phyloP scores from a whole-genome alignment of 148 eudicot genomes.

The Vaccinium myrtillus region DNA sequence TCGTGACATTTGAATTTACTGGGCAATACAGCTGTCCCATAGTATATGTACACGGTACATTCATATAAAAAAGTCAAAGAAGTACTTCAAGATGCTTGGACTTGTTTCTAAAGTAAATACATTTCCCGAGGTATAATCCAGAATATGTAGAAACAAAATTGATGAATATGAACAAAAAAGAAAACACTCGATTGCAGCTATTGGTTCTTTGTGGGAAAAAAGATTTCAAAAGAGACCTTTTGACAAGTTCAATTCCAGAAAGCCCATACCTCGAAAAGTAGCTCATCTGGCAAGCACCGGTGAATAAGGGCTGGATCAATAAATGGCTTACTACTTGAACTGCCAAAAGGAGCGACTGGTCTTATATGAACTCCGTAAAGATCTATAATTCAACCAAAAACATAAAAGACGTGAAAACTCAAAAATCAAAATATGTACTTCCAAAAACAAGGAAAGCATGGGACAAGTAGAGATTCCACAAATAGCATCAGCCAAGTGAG shows the following conservation, averaged over 20 bases:
- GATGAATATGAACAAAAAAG: background rate
- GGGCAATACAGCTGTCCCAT: background rate
- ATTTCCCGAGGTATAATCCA: background rate
- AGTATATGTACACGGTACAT: background rate
- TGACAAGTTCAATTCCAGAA: background rate
- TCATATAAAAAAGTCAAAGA: background rate
- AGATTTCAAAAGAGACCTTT: background rate
- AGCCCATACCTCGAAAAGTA: slow-evolving; percentile 76
- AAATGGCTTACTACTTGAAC: slow-evolving; percentile 51
- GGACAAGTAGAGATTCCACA: background rate
- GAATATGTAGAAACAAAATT: background rate
- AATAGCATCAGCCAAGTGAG: background rate
- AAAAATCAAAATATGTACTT: background rate
- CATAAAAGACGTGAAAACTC: slow-evolving; percentile 1
- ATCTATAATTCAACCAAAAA: slow-evolving; percentile 34
- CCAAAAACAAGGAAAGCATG: background rate
- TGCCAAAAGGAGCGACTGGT: slow-evolving; percentile 78
- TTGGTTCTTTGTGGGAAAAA: background rate
- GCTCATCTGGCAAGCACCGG: slow-evolving; percentile 80
- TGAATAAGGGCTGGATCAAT: slow-evolving; percentile 74
- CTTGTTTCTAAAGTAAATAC: background rate
- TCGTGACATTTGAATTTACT: background rate
- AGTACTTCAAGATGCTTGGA: background rate
- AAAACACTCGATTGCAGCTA: slow-evolving; percentile 5
- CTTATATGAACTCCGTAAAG: slow-evolving; percentile 82